These are phyloP conservation scores for Sesbania bispinosa DNA, from an alignment of 306 rosid species.

Conservation along the genomic window DNA sequence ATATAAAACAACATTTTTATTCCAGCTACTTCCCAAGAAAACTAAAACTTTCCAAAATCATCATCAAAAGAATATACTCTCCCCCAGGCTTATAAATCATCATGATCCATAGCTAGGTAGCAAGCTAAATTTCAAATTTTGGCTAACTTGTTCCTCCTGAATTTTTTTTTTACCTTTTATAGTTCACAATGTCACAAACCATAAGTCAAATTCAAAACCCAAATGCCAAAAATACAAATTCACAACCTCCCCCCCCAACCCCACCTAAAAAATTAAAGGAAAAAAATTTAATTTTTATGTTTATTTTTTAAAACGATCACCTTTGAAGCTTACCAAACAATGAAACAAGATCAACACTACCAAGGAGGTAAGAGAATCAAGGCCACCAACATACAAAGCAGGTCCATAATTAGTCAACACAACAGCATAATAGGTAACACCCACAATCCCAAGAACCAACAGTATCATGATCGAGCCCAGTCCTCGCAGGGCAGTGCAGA, in stretches of 20 bases:
- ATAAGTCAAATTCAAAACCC: conserved; percentile 8
- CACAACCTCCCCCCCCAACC: background rate
- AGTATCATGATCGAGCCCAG: conserved; percentile 79
- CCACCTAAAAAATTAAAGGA: background rate
- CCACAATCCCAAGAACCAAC: conserved; percentile 69
- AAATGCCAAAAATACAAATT: background rate
- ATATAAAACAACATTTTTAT: background rate
- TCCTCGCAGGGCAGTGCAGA: conserved; percentile 76
- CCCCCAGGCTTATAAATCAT: background rate
- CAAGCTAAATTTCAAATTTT: background rate
- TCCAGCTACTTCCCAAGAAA: background rate
- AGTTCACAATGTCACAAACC: background rate
- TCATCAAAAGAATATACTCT: background rate
- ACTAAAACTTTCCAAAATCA: background rate
- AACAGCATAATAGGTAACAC: conserved; percentile 71
- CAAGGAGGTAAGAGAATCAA: conserved; percentile 46
- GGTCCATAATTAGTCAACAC: conserved; percentile 73
- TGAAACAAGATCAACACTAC: conserved; percentile 63
- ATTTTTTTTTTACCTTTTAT: too few species aligned
- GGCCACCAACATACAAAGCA: conserved; percentile 46
- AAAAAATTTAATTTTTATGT: too few species aligned
- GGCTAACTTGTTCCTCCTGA: background rate
- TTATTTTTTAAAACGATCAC: background rate
- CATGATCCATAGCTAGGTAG: background rate
- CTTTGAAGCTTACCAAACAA: conserved; percentile 49